Evolutionary conservation across 75 land plant genomes (phyloP).

Genomic region (Gnetum montanum): DNA sequence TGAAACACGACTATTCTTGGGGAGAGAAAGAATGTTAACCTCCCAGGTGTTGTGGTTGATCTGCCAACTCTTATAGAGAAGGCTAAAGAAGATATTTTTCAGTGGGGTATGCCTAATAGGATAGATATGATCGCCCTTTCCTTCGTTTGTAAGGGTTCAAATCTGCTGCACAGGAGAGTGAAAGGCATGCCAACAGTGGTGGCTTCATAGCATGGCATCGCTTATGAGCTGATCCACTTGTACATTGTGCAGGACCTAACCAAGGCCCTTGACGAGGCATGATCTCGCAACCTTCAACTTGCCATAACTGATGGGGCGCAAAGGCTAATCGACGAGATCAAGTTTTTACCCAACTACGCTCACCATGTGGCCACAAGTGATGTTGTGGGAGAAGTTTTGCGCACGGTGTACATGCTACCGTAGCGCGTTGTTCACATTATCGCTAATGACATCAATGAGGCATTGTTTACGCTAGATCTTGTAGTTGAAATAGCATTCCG

Average conservation of each 20-base stretch:
- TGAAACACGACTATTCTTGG: neutral
- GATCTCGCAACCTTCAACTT: constrained; percentile 23
- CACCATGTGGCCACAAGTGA: constrained; percentile 77
- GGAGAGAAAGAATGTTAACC: neutral
- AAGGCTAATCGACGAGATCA: constrained; percentile 48
- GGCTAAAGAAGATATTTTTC: too few species aligned
- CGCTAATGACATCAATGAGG: constrained; percentile 63
- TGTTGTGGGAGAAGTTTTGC: constrained; percentile 48
- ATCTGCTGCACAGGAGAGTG: constrained; percentile 34
- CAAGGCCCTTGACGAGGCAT: constrained; percentile 33
- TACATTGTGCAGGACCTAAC: constrained; percentile 70
- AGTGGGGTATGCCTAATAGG: too few species aligned
- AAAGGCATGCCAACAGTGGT: constrained; percentile 35
- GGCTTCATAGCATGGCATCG: constrained; percentile 82
- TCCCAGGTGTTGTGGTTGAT: too few species aligned
- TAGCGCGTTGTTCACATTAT: constrained; percentile 54
- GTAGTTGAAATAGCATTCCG: constrained; percentile 28
- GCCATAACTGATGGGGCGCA: neutral
- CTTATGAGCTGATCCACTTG: constrained; percentile 62
- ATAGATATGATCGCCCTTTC: neutral
- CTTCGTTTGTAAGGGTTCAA: constrained; percentile 39
- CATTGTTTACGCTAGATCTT: constrained; percentile 23
- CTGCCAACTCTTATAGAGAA: too few species aligned
- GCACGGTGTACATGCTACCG: constrained; percentile 59
- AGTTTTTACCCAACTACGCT: constrained; percentile 47